These are phyloP conservation scores for Trifolium dubium DNA, from an alignment of 306 rosid species.

Conservation along the genomic window DNA sequence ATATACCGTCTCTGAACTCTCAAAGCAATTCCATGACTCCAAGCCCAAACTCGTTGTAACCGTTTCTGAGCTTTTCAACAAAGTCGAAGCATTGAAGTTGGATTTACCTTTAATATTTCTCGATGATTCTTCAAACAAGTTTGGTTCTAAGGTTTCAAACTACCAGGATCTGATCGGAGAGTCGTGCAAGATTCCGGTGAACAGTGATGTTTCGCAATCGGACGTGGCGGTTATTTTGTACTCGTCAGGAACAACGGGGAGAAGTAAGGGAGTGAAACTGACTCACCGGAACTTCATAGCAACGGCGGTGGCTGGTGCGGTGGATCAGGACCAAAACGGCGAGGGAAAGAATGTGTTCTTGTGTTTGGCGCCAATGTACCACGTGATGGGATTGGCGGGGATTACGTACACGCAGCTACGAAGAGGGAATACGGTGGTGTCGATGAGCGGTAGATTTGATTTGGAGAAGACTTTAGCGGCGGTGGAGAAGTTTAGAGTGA, in stretches of 20 bases:
- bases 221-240: constrained; percentile 56
- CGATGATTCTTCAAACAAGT: background rate
- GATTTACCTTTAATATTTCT: constrained; percentile 40
- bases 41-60: constrained; percentile 49
- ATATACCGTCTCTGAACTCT: constrained; percentile 40
- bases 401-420: constrained; percentile 46
- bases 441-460: constrained; percentile 40
- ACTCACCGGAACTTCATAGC: constrained; percentile 60
- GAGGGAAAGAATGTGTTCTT: constrained; percentile 48
- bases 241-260: constrained; percentile 63
- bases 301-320: constrained; percentile 38
- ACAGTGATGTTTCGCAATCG: constrained; percentile 34
- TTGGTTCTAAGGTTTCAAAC: constrained; percentile 21
- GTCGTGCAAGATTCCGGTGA: constrained; percentile 9
- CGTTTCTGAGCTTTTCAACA: constrained; percentile 38
- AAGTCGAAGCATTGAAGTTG: background rate
- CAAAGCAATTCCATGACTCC: constrained; percentile 48
- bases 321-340: constrained; percentile 44
- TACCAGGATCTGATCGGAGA: constrained; percentile 43
- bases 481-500: constrained; percentile 50
- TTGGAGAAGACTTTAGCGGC: constrained; percentile 43
- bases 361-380: constrained; percentile 56
- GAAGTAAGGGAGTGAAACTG: constrained; percentile 56
- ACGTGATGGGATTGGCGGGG: constrained; percentile 47
- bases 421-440: constrained; percentile 53